Evolutionary conservation across 306 rosid species (phyloP).

Genomic region (Prunus padus): DNA sequence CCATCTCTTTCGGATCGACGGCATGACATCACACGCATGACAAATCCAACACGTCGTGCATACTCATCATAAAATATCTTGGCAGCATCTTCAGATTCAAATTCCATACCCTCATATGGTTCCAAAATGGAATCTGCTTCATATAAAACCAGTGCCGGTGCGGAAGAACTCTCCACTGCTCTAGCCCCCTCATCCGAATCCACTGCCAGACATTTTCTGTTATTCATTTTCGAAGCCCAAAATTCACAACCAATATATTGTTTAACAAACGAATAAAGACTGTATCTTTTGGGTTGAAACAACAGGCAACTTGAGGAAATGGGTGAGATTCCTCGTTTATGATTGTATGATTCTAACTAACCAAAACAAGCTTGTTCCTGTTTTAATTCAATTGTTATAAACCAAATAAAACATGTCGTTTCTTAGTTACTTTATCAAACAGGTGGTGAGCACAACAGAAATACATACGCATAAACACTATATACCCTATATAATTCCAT

Average conservation of each 20-base stretch:
- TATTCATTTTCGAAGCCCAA: constrained; percentile 21
- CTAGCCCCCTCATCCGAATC: constrained; percentile 53
- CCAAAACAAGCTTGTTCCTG: not conserved
- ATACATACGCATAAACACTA: not conserved
- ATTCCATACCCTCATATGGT: constrained; percentile 87
- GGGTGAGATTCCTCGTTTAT: not conserved
- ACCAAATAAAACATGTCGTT: not conserved
- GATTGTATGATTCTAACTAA: not conserved
- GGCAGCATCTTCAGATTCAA: constrained; percentile 94
- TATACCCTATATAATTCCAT: not conserved
- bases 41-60: constrained; percentile 77
- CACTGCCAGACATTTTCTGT: constrained; percentile 48
- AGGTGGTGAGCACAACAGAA: constrained; percentile 9
- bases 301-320: not conserved
- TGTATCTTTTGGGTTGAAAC: not conserved
- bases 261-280: not conserved
- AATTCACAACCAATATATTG: constrained; percentile 9
- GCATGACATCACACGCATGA: constrained; percentile 97
- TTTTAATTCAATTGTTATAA: not conserved
- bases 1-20: constrained; percentile 98
- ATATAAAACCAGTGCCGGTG: constrained; percentile 33
- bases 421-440: constrained; percentile 17
- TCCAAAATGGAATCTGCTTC: constrained; percentile 55
- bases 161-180: constrained; percentile 47
- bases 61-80: constrained; percentile 92